These are phyloP conservation scores for Rubia tinctorum DNA, from an alignment of 305 asterid genomes.

Conservation along the genomic window DNA sequence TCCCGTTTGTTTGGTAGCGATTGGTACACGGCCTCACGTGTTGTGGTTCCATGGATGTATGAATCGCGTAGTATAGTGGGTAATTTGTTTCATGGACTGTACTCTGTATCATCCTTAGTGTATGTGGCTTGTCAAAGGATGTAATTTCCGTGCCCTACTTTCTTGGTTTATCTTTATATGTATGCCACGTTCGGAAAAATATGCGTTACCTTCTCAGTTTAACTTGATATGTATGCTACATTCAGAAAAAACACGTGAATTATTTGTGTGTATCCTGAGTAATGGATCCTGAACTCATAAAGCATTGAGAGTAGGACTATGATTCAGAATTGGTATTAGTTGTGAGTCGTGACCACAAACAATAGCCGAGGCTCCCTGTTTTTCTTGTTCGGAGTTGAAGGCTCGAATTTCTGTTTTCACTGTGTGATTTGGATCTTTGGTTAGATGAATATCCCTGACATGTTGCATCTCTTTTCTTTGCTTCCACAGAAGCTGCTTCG, in stretches of 20 bases:
- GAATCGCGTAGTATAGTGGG: background rate
- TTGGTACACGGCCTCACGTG: background rate
- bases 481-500: conserved; percentile 73
- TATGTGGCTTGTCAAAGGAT: background rate
- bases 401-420: background rate
- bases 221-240: background rate
- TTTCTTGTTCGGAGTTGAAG: background rate
- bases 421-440: background rate
- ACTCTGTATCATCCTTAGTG: background rate
- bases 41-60: background rate
- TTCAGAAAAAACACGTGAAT: background rate
- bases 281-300: background rate
- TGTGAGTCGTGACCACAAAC: background rate
- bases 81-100: background rate
- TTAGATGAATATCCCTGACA: background rate
- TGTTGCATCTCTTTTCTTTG: background rate
- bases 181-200: background rate
- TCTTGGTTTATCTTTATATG: background rate
- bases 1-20: background rate
- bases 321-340: background rate
- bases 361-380: background rate
- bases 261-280: background rate
- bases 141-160: background rate
- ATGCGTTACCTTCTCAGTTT: background rate
- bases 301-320: background rate